Evolutionary conservation across 345 rosid species (phyloP).

Genomic region (Kandelia obovata): DNA sequence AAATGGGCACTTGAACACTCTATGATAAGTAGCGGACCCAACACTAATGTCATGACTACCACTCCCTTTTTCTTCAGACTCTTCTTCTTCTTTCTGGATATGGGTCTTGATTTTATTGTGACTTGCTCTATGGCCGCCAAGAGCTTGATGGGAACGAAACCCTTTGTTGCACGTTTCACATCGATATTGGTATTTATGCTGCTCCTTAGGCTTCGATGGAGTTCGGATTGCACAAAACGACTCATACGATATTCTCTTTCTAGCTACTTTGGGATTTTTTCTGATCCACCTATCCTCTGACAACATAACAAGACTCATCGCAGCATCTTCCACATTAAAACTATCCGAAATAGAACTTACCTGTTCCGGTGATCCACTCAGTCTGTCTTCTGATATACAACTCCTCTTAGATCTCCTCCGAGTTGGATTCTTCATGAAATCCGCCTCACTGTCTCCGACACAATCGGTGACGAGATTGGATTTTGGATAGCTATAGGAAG

Average conservation of each 20-base stretch:
- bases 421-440: conserved; percentile 17
- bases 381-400: neutral
- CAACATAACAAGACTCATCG: conserved; percentile 32
- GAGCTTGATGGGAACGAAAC: conserved; percentile 33
- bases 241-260: neutral
- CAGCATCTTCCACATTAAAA: conserved; percentile 33
- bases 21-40: neutral
- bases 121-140: conserved; percentile 34
- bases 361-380: conserved; percentile 11
- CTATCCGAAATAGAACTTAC: conserved; percentile 31
- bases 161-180: conserved; percentile 29
- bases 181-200: conserved; percentile 1
- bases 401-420: conserved; percentile 29
- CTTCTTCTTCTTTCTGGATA: neutral
- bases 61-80: neutral
- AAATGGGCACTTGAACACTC: conserved; percentile 37
- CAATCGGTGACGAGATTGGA: neutral
- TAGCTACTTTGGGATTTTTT: no score
- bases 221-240: neutral
- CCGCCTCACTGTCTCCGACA: conserved; percentile 26
- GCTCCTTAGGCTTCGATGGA: neutral
- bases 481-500: neutral
- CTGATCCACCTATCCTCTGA: neutral
- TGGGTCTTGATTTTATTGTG: conserved; percentile 17
- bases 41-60: no score